A percentile compares a stretch with the other conserved stretches of the same genome.
Evolutionary conservation across 768 basidiomycete species (phyloP).

Genomic region (Austroboletus festivus): DNA sequence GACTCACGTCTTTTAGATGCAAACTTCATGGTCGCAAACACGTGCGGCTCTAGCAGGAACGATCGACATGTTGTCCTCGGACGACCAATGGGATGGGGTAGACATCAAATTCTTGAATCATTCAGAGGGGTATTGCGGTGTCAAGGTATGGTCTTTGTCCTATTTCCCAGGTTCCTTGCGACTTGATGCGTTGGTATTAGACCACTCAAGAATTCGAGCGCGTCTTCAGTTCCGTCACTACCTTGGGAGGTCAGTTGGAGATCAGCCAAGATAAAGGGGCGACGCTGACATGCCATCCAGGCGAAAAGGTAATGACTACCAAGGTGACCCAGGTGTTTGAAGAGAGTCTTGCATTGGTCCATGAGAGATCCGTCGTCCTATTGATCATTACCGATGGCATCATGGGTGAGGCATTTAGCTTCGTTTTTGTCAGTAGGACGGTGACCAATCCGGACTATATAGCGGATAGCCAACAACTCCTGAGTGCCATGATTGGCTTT

Average conservation of each 20-base stretch:
- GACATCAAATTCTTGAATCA: slow-evolving; percentile 20
- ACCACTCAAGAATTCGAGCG: slow-evolving; percentile 15
- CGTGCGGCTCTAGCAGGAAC: slow-evolving; percentile 15
- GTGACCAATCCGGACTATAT: too few species aligned
- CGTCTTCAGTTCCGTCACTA: slow-evolving; percentile 18
- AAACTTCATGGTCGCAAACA: slow-evolving; percentile 19
- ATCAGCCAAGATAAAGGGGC: too few species aligned
- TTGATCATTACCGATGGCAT: slow-evolving; percentile 22
- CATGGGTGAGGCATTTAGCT: slow-evolving; percentile 9
- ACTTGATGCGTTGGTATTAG: slow-evolving; percentile 1
- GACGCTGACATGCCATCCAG: neutral
- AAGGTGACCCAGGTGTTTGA: slow-evolving; percentile 20
- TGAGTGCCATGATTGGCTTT: slow-evolving; percentile 5
- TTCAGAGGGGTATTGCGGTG: neutral
- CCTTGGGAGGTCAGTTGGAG: slow-evolving; percentile 16
- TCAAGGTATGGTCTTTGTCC: slow-evolving; percentile 8
- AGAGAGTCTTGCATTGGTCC: slow-evolving; percentile 10
- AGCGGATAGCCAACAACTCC: slow-evolving; percentile 16
- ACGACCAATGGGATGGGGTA: slow-evolving; percentile 15
- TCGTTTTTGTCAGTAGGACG: neutral
- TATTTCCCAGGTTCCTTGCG: neutral
- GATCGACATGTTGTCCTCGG: slow-evolving; percentile 10
- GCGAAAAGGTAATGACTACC: slow-evolving; percentile 13
- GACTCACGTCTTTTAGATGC: slow-evolving; percentile 17
- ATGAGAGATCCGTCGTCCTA: slow-evolving; percentile 8